Base-by-base conservation (phyloP, 2,329 filamentous ascomycete genomes). In the Penicillium sp. region DNA sequence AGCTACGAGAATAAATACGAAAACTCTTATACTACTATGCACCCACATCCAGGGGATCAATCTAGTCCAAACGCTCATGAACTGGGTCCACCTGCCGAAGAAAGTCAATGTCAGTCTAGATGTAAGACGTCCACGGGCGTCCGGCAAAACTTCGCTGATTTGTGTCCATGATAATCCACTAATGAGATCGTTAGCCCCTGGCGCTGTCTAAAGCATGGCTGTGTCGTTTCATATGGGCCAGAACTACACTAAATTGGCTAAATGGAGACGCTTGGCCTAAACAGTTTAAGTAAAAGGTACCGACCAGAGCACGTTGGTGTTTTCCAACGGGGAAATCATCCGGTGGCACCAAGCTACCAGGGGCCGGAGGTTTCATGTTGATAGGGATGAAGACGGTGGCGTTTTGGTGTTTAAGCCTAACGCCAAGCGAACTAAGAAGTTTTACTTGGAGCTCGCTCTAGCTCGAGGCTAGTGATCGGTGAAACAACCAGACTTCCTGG, bases 301-400 rank as follows among this genome's bases (percentile, higher is more conserved):
- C 19, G n/a, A 49, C 22, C 13, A 11, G 31, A 26, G n/a, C 27
- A 29, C 19, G 11, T 31, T 47, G 45, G 0, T 33, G 37, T 39
- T 14, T 39, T 27, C 39, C 13, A 19, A n/a, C 46, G 48, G 21
- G 48, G 49, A 43, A 14, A 47, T 46, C 21, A 22, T 51, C 51
- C 51, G 52, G 48, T 26, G 43, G 52, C 35, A 52, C 49, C 27
- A 31, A 46, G 39, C 27, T 33, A 14, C 3, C 19, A 24, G 27
- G 31, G 22, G 52, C 10, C 7, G 9, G 27, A 3, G 26, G 58
- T 60, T 60, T 60, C 58, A 58, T 49, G 19, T 58, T 53, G 44
- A 60, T 39, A 26, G 49, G 14, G 39, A 19, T 19, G 7, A 27
- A 16, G 44, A 52, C n/a, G 48, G 33, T 39, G 44, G 46, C 19